Evolutionary conservation across 768 basidiomycete genomes (phyloP).

Genomic region (Panus rudis): DNA sequence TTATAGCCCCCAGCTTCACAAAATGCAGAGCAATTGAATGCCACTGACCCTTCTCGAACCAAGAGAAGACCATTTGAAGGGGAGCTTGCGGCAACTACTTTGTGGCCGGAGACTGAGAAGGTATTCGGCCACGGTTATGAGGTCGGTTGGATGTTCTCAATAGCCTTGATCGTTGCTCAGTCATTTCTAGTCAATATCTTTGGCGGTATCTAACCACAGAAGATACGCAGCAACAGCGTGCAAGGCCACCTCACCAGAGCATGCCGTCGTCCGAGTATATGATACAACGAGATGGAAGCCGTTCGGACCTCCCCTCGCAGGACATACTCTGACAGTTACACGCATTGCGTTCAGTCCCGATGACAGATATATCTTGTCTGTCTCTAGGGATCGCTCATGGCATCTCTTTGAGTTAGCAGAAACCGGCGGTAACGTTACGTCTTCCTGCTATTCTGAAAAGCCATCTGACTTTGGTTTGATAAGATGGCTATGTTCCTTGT

Average conservation of each 20-base stretch:
- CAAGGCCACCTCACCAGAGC: slow-evolving; percentile 80
- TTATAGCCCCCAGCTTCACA: neutral
- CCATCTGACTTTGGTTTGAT: neutral
- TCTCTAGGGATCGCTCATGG: slow-evolving; percentile 92
- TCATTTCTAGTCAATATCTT: slow-evolving; percentile 59
- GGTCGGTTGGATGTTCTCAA: slow-evolving; percentile 34
- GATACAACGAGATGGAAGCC: slow-evolving; percentile 64
- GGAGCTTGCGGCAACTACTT: slow-evolving; percentile 76
- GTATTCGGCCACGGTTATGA: slow-evolving; percentile 98
- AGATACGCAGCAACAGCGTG: slow-evolving; percentile 82
- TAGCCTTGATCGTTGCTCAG: neutral
- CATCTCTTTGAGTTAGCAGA: slow-evolving; percentile 54
- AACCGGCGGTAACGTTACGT: slow-evolving; percentile 30
- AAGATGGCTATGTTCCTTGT: slow-evolving; percentile 50
- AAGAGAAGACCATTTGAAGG: slow-evolving; percentile 69
- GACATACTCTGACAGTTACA: slow-evolving; percentile 88
- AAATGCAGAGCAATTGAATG: neutral
- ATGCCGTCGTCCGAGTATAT: slow-evolving; percentile 84
- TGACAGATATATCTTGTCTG: slow-evolving; percentile 71
- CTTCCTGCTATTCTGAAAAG: neutral
- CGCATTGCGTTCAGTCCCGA: slow-evolving; percentile 85
- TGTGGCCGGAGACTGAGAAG: slow-evolving; percentile 98
- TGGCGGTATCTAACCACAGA: slow-evolving; percentile 67
- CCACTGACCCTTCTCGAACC: slow-evolving; percentile 5
- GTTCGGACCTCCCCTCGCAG: slow-evolving; percentile 65